Evolutionary conservation across 352 stramenopile species (phyloP), one percentile per base, ranked within the genome.

Genomic region (Phytophthora hybrid): DNA sequence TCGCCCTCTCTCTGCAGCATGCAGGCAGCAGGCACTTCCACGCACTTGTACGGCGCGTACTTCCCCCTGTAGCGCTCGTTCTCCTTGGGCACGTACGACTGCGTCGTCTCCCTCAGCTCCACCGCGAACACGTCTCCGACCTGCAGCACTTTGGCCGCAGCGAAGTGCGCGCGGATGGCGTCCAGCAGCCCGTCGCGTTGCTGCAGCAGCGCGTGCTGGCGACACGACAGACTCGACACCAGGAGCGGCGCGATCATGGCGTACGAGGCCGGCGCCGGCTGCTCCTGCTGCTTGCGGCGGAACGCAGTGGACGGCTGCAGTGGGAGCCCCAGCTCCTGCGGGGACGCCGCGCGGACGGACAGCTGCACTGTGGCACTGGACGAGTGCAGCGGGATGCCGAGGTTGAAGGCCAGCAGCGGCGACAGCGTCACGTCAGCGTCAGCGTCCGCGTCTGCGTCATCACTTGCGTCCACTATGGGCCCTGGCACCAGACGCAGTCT

Each of bases 401-500:
- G 78, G 44, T 95, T 95, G 73, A 93, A 93, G 18, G 88, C 88
- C 39, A 95, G 58, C 56, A 95, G 73, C n/a, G 86, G 85, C 11
- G 88, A 82, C n/a, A 93, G 67, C 41, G 79, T 79, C 16, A 92
- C 59, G 55, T 82, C 68, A 5, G 44, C 70, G 39, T 74, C 54
- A 6, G 37, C 44, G 13, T 57, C 62, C 14, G 49, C 59, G 14
- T 41, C 34, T 16, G 11, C 34, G 14, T 41, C 34, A 16, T 41
- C 9, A 41, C 34, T 41, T 2, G 34, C 1, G 10, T 41, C 34
- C 10, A 41, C 34, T 41, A 41, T 41, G 18, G 19, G 11, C 2
- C 19, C 11, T 23, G 56, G 32, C 14, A 81, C 49, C 23, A 90
- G 63, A 14, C 73, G 41, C 31, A 90, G 71, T 53, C 78, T 72